Percentiles rank a stretch among this genome's conserved stretches.
Conservation (phyloP, 805 yeast genomes). For the Starmera dryadoides region DNA sequence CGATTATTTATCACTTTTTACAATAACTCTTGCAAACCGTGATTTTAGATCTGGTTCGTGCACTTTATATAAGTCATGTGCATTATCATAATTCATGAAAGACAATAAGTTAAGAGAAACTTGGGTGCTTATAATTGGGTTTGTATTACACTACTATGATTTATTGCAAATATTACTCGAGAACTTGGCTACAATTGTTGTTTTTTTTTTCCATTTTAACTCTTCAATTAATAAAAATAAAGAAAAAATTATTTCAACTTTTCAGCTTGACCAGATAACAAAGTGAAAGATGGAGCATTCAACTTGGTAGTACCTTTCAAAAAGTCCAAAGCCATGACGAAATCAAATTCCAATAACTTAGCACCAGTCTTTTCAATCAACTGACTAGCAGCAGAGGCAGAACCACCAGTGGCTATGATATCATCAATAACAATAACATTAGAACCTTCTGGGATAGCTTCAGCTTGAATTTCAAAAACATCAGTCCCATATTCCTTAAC, state of each 20-base stretch:
- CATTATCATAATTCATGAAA: too few species aligned
- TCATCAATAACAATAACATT: conserved; percentile 89
- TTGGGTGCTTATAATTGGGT: too few species aligned
- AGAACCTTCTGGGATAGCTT: conserved; percentile 71
- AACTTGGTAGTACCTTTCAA: conserved; percentile 88
- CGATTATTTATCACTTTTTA: too few species aligned
- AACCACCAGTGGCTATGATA: conserved; percentile 97
- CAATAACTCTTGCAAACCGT: too few species aligned
- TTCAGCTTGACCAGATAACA: conserved; percentile 76
- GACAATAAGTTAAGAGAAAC: too few species aligned
- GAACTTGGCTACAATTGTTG: too few species aligned
- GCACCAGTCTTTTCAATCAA: conserved; percentile 63
- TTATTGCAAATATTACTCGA: too few species aligned
- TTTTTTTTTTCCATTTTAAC: too few species aligned
- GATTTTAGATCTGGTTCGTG: too few species aligned
- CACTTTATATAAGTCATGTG: too few species aligned
- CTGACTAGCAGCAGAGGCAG: conserved; percentile 91
- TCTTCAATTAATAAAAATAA: too few species aligned
- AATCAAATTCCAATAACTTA: conserved; percentile 70
- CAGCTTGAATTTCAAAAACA: conserved; percentile 80
- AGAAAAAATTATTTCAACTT: conserved; percentile 20
- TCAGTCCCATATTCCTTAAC: conserved; percentile 92
- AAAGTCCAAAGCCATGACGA: conserved; percentile 92
- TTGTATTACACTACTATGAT: too few species aligned
- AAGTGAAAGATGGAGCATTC: conserved; percentile 81